A percentile compares a stretch with the other conserved stretches of the same genome.
Evolutionary conservation across 495 filamentous ascomycete genomes (phyloP).

Genomic region (Penicillium canariense): DNA sequence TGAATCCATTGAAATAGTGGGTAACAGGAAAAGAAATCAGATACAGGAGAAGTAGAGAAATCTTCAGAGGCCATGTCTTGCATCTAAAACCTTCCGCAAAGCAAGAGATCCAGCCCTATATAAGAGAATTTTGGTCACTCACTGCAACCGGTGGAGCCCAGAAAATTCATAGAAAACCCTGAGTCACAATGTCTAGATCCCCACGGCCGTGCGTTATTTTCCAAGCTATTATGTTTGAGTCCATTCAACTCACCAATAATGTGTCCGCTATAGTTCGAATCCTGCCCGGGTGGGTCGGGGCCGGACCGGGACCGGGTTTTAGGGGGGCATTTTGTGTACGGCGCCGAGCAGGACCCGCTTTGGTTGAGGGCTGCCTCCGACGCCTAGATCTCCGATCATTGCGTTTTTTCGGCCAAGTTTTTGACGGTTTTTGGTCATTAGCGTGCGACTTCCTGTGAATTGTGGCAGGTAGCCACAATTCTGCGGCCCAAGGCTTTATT

Average conservation of each 20-base stretch:
- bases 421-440: not conserved
- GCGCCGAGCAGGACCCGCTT: conserved; percentile 30
- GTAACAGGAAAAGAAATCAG: not conserved
- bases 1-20: conserved; percentile 9
- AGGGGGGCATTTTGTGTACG: conserved; percentile 15
- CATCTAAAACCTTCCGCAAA: not conserved
- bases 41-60: not conserved
- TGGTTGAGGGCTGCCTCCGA: conserved; percentile 14
- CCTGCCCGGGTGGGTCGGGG: conserved; percentile 19
- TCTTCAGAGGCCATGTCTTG: conserved; percentile 2
- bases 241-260: conserved; percentile 19
- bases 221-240: conserved; percentile 22
- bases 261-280: conserved; percentile 17
- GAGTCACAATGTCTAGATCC: conserved; percentile 23
- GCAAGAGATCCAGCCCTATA: conserved; percentile 7
- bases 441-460: conserved; percentile 14
- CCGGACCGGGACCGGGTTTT: conserved; percentile 31
- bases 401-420: not conserved
- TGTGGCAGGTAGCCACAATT: not conserved
- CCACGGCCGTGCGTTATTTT: conserved; percentile 12
- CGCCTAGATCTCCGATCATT: conserved; percentile 12
- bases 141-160: conserved; percentile 14
- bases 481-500: conserved; percentile 14
- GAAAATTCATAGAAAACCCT: conserved; percentile 7
- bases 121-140: conserved; percentile 9